These are phyloP conservation scores for Lasiosphaeris hirsuta DNA, from an alignment of 495 filamentous ascomycete species.

Conservation along the genomic window DNA sequence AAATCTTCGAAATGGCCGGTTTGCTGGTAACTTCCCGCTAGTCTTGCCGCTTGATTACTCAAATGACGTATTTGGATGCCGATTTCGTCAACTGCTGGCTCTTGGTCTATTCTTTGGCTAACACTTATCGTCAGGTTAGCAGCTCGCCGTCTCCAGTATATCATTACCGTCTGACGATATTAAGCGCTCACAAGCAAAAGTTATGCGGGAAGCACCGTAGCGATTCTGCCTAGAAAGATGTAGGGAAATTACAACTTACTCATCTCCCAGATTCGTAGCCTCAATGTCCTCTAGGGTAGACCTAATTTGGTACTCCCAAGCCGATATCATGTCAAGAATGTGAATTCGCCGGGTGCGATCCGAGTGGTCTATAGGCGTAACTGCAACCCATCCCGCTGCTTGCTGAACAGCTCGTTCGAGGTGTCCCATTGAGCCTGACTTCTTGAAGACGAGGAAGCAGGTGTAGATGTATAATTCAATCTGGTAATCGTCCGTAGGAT, in stretches of 20 bases:
- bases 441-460: conserved; percentile 4
- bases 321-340: neutral
- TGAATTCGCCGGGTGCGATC: neutral
- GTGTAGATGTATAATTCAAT: conserved; percentile 2
- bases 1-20: neutral
- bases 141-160: neutral
- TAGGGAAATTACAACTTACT: neutral
- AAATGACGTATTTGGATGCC: conserved; percentile 3
- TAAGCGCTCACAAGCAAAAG: neutral
- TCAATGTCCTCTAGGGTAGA: neutral
- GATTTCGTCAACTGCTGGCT: neutral
- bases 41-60: neutral
- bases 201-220: too few species aligned
- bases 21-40: neutral
- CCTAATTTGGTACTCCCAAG: too few species aligned
- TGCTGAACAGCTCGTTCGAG: neutral
- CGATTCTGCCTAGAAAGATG: neutral
- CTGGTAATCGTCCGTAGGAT: neutral
- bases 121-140: neutral
- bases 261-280: neutral
- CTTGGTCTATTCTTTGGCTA: conserved; percentile 1
- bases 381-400: neutral
- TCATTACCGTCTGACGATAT: neutral
- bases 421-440: neutral
- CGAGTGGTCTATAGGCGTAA: neutral